Evolutionary conservation across 1,284 basidiomycete genomes (phyloP).

Genomic region (Apiotrichum akiyoshidainum): DNA sequence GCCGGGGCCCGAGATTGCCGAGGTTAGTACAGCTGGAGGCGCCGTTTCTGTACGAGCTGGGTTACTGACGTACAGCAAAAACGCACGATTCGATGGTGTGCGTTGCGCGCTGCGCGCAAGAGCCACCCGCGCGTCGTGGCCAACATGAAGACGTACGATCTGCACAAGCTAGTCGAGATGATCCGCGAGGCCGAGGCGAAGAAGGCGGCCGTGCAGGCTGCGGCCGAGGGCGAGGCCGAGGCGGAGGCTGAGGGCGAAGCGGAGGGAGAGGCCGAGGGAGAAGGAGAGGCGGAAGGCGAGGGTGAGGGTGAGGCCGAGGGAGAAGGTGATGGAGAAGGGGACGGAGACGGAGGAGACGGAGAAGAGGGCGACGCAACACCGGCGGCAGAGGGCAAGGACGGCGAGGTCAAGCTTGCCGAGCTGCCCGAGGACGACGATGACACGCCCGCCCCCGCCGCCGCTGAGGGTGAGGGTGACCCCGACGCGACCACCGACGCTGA

Average conservation of each 20-base stretch:
- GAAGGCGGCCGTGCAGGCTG: neutral
- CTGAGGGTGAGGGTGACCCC: no score
- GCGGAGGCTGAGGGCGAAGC: slow-evolving; percentile 2
- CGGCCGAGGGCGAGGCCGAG: slow-evolving; percentile 4
- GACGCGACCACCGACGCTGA: neutral
- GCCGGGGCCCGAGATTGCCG: slow-evolving; percentile 23
- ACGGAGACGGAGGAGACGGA: slow-evolving; percentile 10
- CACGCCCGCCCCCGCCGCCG: neutral
- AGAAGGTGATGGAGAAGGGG: slow-evolving; percentile 6
- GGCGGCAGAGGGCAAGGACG: slow-evolving; percentile 6
- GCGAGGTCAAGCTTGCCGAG: slow-evolving; percentile 8
- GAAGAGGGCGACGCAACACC: slow-evolving; percentile 5
- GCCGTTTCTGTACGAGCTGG: no score
- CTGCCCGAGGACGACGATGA: slow-evolving; percentile 1
- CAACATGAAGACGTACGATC: slow-evolving; percentile 25
- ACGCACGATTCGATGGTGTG: slow-evolving; percentile 39
- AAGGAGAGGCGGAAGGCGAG: slow-evolving; percentile 9
- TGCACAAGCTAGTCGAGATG: slow-evolving; percentile 28
- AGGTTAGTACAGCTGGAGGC: slow-evolving; percentile 27
- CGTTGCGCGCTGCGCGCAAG: slow-evolving; percentile 34
- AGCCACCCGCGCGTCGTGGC: slow-evolving; percentile 31
- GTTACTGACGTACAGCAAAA: slow-evolving; percentile 15
- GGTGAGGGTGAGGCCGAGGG: slow-evolving; percentile 6
- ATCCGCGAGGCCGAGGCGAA: slow-evolving; percentile 15
- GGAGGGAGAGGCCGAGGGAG: slow-evolving; percentile 6